Percentiles rank a stretch among this genome's conserved stretches.
Conservation (phyloP, 2,329 filamentous ascomycete species). For the Claviceps pazoutovae region DNA sequence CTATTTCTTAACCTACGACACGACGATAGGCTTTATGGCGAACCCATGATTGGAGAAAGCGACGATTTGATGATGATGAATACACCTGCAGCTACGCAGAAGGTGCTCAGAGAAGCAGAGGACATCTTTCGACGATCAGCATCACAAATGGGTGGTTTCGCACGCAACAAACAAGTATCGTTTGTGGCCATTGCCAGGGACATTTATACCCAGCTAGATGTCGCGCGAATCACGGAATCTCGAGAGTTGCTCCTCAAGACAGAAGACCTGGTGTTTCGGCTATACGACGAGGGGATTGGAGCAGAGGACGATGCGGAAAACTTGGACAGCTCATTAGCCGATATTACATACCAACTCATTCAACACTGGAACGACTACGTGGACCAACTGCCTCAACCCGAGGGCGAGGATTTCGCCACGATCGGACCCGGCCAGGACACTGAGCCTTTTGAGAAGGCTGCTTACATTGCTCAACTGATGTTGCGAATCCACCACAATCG, state of each 20-base stretch:
- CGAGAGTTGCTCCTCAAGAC: conserved; percentile 61
- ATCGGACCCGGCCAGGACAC: conserved; percentile 52
- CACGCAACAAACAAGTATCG: conserved; percentile 42
- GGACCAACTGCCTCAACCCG: conserved; percentile 31
- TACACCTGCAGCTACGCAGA: conserved; percentile 39
- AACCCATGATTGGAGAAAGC: conserved; percentile 28
- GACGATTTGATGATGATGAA: conserved; percentile 41
- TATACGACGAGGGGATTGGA: conserved; percentile 50
- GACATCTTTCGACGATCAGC: conserved; percentile 40
- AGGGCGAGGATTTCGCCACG: conserved; percentile 41
- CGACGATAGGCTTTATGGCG: conserved; percentile 24
- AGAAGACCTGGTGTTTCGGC: conserved; percentile 51
- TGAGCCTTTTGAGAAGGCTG: conserved; percentile 58
- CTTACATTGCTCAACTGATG: conserved; percentile 63
- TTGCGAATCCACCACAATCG: conserved; percentile 64
- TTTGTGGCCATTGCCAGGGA: conserved; percentile 61
- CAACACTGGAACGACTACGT: conserved; percentile 42
- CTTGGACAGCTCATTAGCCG: conserved; percentile 42
- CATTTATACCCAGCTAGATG: conserved; percentile 41
- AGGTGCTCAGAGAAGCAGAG: conserved; percentile 40
- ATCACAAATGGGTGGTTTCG: conserved; percentile 26
- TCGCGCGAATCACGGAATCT: conserved; percentile 51
- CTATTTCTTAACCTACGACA: conserved; percentile 36
- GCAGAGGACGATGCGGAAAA: conserved; percentile 40
- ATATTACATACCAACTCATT: conserved; percentile 36